Conservation (phyloP, 2,329 filamentous ascomycete genomes). For the Bipolaris victoriae region DNA sequence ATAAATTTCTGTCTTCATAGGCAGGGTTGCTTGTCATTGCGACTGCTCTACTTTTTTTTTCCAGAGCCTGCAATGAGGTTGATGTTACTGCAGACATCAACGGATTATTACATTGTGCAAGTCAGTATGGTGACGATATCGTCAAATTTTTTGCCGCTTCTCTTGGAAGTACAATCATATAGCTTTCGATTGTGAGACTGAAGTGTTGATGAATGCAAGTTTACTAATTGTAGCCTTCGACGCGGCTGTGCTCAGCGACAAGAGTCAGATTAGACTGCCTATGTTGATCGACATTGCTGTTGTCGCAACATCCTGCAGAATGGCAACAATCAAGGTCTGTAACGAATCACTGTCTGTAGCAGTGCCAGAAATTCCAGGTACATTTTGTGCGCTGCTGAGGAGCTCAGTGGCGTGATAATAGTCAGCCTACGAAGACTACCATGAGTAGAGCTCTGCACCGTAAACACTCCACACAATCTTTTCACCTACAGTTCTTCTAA, state of each 20-base stretch:
- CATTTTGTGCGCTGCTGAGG: neutral
- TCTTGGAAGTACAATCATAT: neutral
- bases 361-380: neutral
- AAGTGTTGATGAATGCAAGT: neutral
- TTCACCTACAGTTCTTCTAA: neutral
- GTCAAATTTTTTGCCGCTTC: neutral
- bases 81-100: slow-evolving; percentile 2
- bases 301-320: neutral
- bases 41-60: neutral
- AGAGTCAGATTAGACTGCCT: neutral
- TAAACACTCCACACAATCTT: neutral
- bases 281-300: neutral
- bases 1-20: neutral
- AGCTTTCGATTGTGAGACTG: neutral
- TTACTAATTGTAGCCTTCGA: neutral
- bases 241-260: neutral
- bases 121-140: neutral
- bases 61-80: neutral
- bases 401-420: neutral
- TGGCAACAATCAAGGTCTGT: neutral
- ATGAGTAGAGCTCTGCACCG: neutral
- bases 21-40: neutral
- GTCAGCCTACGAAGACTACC: too few relatives aligned
- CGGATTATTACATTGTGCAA: neutral
- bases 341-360: neutral